Base-by-base conservation (phyloP, 805 yeast species). In the Wickerhamomyces tratensis region DNA sequence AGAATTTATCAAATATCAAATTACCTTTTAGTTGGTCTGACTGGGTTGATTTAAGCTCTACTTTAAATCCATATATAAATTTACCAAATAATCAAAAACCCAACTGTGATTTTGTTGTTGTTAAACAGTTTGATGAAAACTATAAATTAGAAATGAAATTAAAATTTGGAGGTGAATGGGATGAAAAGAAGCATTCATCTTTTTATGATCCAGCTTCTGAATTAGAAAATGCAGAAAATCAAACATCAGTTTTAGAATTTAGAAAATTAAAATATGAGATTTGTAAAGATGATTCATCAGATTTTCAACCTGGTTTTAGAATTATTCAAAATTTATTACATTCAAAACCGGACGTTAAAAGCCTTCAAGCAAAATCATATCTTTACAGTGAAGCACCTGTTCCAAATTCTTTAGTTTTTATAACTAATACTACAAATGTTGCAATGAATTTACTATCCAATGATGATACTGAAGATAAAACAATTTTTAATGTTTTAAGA, bases 1-100 rank as follows among this genome's bases (percentile, higher is more conserved):
- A 20, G 20, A 20, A 20, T 20, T 20, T 20, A 20, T 20, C 20
- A 42, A 47, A 44, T 14, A 41, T 50, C 1, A 44, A 50, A 2
- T 47, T 76, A 0, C 72, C 74, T 1, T 75, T 76, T 48, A 74
- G 74, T 39, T 76, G 82, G 82, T 70, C 68, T 40, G 82, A 76
- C 47, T 76, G 80, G 78, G 65, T 65, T 0, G 76, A 73, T 48
- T 56, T 73, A 49, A 9, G 11, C 3, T 63, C 71, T 1, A 54
- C 56, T 8, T 56, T 69, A 40, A 65, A 72, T 48, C 61, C 65
- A 38, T 53, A 67, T 25, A 52, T 65, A 3, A 69, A 65, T 39
- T 43, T 59, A 6, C 49, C 50, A 2, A 43, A 47, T n/a, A 39
- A 39, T 2, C 44, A 48, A 33, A 53, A 53, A 36, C 51, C 54